These are phyloP conservation scores for Boletus pseudo-olivaceus DNA, from an alignment of 768 basidiomycete species.

Conservation along the genomic window DNA sequence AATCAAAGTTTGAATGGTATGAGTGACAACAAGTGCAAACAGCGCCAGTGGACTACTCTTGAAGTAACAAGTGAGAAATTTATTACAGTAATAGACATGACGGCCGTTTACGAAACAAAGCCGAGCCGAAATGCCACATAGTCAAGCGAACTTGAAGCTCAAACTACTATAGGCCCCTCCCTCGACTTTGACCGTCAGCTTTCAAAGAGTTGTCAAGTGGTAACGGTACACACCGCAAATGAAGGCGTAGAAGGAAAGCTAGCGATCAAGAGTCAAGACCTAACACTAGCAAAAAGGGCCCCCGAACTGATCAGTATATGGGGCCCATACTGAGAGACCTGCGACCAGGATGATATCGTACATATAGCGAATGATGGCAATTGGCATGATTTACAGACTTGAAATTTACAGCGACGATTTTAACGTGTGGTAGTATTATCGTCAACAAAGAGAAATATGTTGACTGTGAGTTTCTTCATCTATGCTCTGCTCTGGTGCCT, in stretches of 20 bases:
- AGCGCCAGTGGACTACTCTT: slow-evolving; percentile 3
- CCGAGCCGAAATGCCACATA: too few species aligned
- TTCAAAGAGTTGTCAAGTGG: too few species aligned
- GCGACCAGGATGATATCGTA: not conserved
- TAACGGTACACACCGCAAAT: too few species aligned
- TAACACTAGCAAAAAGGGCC: not conserved
- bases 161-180: too few species aligned
- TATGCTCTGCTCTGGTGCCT: not conserved
- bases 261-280: not conserved
- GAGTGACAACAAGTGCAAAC: slow-evolving; percentile 21
- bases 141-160: too few species aligned
- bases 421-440: not conserved
- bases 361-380: not conserved
- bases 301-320: not conserved
- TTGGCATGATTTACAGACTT: too few species aligned
- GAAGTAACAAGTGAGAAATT: too few species aligned
- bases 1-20: slow-evolving; percentile 5
- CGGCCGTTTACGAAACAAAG: too few species aligned
- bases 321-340: not conserved
- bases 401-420: not conserved
- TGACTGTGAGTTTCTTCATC: not conserved
- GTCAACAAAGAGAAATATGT: not conserved
- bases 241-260: not conserved
- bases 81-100: too few species aligned
- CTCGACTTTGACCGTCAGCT: too few species aligned